Evolutionary conservation across 2,329 filamentous ascomycete genomes (phyloP), one percentile per base, ranked within the genome.

Genomic region (Aureobasidium sp.): DNA sequence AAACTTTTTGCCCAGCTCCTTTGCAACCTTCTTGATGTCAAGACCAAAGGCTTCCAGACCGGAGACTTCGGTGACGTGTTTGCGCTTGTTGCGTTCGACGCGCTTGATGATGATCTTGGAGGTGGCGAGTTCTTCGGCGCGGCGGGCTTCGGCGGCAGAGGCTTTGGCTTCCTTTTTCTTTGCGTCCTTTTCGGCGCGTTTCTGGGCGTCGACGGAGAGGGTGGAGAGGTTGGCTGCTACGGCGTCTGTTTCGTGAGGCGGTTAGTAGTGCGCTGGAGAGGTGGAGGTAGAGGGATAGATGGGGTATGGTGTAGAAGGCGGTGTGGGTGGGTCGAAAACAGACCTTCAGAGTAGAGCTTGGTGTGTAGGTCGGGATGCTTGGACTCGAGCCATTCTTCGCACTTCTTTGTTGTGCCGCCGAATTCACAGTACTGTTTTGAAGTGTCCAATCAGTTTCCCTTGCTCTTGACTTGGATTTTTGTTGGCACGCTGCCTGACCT

Each of bases 1-100:
- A 72, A 99, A 97, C 78, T 97, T 97, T 84, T 97, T 99, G 65
- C 94, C 94, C 68, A 97, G 87, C 71, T 97, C 94, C 80, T 97
- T 97, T 2, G 68, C 67, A 8, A 96, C 81, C 79, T 97, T 97
- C 77, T 99, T 99, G 70, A 97, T 82, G 62, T 97, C 93, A 45
- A 97, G 76, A 0, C 91, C 91, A 71, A 97, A 96, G 0, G 88
- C 86, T 74, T 99, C 94, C 22, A 99, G 81, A 0, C 94, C 94
- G 7, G 85, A 85, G n/a, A 99, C 86, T 17, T 92, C 88, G 0
- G 94, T 99, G 60, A 99, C 92, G 73, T 87, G 95, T 79, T 99
- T 99, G 71, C 94, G 86, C 82, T 99, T 99, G 77, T 96, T 97
- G 66, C 94, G 86, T 81, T 97, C 94, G 69, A 99, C 94, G 29